Percentiles rank a stretch among this genome's conserved stretches.
Evolutionary conservation across 768 basidiomycete species (phyloP).

Genomic region (Infundibulicybe gibba): DNA sequence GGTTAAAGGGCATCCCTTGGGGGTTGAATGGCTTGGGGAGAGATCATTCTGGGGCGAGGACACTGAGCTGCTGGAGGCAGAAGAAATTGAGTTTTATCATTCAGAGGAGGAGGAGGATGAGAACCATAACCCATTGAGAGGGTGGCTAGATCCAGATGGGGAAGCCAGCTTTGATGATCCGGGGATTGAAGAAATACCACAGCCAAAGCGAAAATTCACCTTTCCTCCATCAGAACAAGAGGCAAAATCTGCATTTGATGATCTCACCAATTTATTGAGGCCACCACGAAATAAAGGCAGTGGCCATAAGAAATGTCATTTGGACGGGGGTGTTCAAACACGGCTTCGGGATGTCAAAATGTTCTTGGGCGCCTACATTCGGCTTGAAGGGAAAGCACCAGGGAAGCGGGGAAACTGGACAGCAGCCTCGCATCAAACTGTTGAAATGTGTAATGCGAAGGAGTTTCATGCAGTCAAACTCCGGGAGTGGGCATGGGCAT

Average conservation of each 20-base stretch:
- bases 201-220: background rate
- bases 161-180: background rate
- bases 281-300: background rate
- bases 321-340: background rate
- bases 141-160: background rate
- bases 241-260: background rate
- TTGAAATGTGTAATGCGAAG: background rate
- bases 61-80: too few relatives aligned
- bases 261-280: background rate
- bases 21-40: too few relatives aligned
- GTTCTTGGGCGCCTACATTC: conserved; percentile 1
- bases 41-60: too few relatives aligned
- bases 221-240: background rate
- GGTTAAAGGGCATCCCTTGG: too few relatives aligned
- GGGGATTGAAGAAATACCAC: background rate
- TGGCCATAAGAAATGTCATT: background rate
- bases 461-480: background rate
- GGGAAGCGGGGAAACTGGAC: conserved; percentile 1
- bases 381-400: background rate
- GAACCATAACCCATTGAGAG: background rate
- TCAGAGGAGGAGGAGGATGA: background rate
- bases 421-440: background rate
- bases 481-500: background rate
- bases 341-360: background rate
- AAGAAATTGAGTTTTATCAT: too few relatives aligned